Evolutionary conservation across 805 yeast species (phyloP).

Genomic region (Saturnispora zaruensis): DNA sequence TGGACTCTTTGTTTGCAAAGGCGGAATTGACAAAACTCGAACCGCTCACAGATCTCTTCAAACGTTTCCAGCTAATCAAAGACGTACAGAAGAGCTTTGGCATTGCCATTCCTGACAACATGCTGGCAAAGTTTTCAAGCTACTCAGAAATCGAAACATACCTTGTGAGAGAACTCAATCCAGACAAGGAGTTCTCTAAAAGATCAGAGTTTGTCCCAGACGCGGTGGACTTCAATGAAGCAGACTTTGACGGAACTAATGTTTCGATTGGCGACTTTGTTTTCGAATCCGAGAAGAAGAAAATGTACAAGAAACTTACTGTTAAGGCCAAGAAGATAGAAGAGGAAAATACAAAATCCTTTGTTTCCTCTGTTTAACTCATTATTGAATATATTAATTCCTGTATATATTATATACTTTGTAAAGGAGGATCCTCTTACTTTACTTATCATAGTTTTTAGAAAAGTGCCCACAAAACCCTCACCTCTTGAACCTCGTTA

Average conservation of each 20-base stretch:
- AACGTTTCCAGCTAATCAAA: conserved; percentile 44
- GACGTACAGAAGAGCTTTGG: conserved; percentile 40
- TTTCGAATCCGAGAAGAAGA: conserved; percentile 37
- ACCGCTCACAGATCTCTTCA: conserved; percentile 31
- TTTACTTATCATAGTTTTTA: neutral
- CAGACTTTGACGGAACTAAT: conserved; percentile 51
- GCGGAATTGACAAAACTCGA: neutral
- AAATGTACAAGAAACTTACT: conserved; percentile 39
- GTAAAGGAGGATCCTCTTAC: neutral
- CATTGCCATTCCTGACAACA: conserved; percentile 44
- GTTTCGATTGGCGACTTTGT: conserved; percentile 45
- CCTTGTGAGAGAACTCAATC: conserved; percentile 31
- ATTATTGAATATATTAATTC: neutral
- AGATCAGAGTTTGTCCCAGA: conserved; percentile 62
- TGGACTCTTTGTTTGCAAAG: conserved; percentile 13
- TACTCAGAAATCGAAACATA: conserved; percentile 33
- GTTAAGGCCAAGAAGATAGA: conserved; percentile 25
- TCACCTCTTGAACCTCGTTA: neutral
- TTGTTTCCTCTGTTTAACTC: neutral
- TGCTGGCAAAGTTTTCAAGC: conserved; percentile 34
- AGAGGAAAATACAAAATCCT: conserved; percentile 11
- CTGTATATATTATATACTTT: conserved; percentile 5
- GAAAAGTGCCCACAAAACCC: neutral
- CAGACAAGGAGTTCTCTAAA: conserved; percentile 30
- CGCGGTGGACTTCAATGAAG: conserved; percentile 53